These are phyloP conservation scores for Pugionium cornutum DNA, from an alignment of 345 rosid species.

Conservation along the genomic window DNA sequence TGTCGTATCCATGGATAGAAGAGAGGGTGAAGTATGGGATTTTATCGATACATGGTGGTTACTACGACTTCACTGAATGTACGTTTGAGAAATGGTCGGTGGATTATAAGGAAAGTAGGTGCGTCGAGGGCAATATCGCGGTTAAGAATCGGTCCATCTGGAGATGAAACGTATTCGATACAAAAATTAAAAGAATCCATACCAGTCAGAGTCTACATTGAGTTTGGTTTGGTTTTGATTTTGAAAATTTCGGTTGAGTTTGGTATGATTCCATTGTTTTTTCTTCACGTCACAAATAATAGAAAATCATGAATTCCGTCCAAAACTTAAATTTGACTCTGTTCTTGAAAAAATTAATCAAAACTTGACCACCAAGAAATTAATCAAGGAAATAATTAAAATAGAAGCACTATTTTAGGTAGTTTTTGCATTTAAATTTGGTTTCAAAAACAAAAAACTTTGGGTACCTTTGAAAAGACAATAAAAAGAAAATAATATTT, in stretches of 20 bases:
- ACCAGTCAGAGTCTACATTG: not conserved
- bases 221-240: slow-evolving; percentile 2
- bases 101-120: slow-evolving; percentile 50
- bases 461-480: too few relatives aligned
- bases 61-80: slow-evolving; percentile 71
- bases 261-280: not conserved
- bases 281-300: too few relatives aligned
- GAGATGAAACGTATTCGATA: slow-evolving; percentile 40
- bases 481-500: too few relatives aligned
- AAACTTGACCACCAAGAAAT: too few relatives aligned
- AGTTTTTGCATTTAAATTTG: too few relatives aligned
- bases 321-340: too few relatives aligned
- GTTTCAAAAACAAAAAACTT: too few relatives aligned
- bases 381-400: too few relatives aligned
- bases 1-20: slow-evolving; percentile 82
- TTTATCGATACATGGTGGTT: slow-evolving; percentile 80
- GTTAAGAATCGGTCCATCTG: slow-evolving; percentile 56
- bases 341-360: too few relatives aligned
- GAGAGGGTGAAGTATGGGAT: slow-evolving; percentile 57
- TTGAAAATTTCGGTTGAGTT: not conserved
- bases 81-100: slow-evolving; percentile 89
- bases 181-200: too few relatives aligned
- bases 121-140: slow-evolving; percentile 35
- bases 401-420: too few relatives aligned
- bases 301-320: too few relatives aligned